A percentile compares a stretch with the other conserved stretches of the same genome.
Evolutionary conservation across 805 yeast genomes (phyloP).

Genomic region (Nakazawaea wickerhamii): DNA sequence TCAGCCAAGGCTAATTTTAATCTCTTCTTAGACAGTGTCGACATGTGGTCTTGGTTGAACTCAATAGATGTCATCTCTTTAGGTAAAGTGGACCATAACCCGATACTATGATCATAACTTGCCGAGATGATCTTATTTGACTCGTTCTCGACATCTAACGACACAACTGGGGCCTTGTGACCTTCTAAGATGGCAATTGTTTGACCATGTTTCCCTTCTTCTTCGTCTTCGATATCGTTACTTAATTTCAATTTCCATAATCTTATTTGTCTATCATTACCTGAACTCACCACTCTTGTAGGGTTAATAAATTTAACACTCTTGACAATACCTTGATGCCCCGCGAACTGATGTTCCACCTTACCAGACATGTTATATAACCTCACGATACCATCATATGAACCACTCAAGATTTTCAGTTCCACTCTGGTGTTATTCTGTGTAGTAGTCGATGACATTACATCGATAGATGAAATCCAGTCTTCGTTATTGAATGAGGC

Average conservation of each 20-base stretch:
- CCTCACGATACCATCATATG: conserved; percentile 92
- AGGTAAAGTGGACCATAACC: conserved; percentile 83
- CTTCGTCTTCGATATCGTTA: conserved; percentile 31
- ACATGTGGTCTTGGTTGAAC: conserved; percentile 37
- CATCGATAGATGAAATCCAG: conserved; percentile 81
- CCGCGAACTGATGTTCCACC: conserved; percentile 73
- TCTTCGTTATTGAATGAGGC: conserved; percentile 90
- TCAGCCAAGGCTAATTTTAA: conserved; percentile 76
- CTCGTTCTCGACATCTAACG: conserved; percentile 52
- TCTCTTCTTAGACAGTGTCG: conserved; percentile 85
- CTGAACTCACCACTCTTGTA: conserved; percentile 74
- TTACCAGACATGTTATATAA: conserved; percentile 80
- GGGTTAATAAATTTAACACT: conserved; percentile 75
- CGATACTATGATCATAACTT: conserved; percentile 72
- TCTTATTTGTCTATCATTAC: conserved; percentile 84
- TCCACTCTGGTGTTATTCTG: conserved; percentile 33
- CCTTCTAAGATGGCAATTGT: conserved; percentile 85
- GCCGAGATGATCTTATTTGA: conserved; percentile 73
- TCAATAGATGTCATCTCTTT: conserved; percentile 73
- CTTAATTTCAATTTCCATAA: conserved; percentile 69
- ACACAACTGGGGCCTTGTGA: conserved; percentile 82
- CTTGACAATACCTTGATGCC: conserved; percentile 85
- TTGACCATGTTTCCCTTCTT: conserved; percentile 47
- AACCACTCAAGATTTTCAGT: conserved; percentile 73
- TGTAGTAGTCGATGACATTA: conserved; percentile 30